Conservation (phyloP, 1,284 basidiomycete species). For the Puccinia novopanici region DNA sequence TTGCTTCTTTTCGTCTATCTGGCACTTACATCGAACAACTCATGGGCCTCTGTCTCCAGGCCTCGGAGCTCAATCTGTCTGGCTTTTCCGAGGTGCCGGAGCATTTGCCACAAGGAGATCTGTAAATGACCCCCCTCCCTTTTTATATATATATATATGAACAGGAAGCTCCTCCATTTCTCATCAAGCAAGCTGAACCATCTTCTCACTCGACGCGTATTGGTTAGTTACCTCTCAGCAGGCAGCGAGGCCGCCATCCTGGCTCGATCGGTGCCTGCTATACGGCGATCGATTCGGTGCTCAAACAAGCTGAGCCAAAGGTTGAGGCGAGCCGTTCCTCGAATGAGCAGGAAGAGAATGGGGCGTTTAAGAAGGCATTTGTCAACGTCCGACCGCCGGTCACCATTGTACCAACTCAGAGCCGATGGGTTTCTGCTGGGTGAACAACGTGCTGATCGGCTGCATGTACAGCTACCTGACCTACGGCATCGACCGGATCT, state of each 20-base stretch:
- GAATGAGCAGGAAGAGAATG: neutral
- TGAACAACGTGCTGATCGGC: slow-evolving; percentile 58
- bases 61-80: slow-evolving; percentile 25
- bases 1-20: neutral
- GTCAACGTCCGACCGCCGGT: slow-evolving; percentile 58
- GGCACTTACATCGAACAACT: slow-evolving; percentile 31
- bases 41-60: slow-evolving; percentile 19
- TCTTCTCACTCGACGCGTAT: neutral
- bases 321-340: neutral
- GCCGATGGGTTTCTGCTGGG: slow-evolving; percentile 59
- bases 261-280: slow-evolving; percentile 23
- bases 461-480: slow-evolving; percentile 56
- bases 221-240: slow-evolving; percentile 21
- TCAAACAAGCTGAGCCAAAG: neutral
- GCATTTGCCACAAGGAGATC: slow-evolving; percentile 40
- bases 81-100: slow-evolving; percentile 33
- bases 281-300: slow-evolving; percentile 37
- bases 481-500: slow-evolving; percentile 57
- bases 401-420: slow-evolving; percentile 58
- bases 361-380: slow-evolving; percentile 53
- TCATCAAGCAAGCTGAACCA: neutral
- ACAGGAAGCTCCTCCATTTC: neutral
- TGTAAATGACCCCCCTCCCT: slow-evolving; percentile 6
- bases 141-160: too few relatives aligned
- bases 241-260: slow-evolving; percentile 27